phyloP scores from a whole-genome alignment of 2,329 filamentous ascomycete genomes.

The Cylindrodendrum hubeiense region DNA sequence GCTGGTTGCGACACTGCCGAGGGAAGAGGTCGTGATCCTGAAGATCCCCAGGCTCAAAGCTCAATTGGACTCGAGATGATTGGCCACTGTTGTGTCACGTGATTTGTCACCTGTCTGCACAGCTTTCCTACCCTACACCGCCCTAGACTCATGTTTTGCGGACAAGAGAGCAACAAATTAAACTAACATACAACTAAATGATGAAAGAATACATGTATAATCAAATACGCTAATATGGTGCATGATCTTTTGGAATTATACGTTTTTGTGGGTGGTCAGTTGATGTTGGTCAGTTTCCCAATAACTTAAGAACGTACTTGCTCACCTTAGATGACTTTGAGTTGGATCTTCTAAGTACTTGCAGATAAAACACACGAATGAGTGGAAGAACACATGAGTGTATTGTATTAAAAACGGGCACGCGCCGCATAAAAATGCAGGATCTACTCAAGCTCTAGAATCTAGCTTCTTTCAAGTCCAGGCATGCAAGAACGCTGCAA shows the following conservation, averaged over 20 bases:
- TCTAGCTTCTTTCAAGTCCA: conserved; percentile 20
- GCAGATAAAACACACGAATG: too few relatives aligned
- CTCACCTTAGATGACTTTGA: too few relatives aligned
- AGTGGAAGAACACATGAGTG: not conserved
- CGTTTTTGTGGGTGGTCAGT: too few relatives aligned
- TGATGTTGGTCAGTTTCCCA: too few relatives aligned
- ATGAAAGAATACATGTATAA: too few relatives aligned
- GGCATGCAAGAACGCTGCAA: conserved; percentile 11
- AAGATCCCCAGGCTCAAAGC: conserved; percentile 40
- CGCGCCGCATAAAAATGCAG: not conserved
- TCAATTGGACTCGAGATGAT: conserved; percentile 44
- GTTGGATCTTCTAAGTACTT: too few relatives aligned
- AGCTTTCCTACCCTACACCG: conserved; percentile 30
- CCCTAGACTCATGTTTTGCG: too few relatives aligned
- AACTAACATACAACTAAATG: not conserved
- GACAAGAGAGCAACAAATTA: too few relatives aligned
- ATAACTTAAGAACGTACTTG: too few relatives aligned
- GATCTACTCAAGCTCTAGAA: conserved; percentile 27
- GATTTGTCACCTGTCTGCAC: not conserved
- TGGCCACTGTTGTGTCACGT: conserved; percentile 42
- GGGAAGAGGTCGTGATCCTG: conserved; percentile 45
- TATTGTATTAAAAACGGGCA: not conserved
- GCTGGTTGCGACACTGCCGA: conserved; percentile 40
- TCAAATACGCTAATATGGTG: too few relatives aligned
- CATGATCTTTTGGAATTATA: too few relatives aligned